Base-by-base conservation (phyloP, 106 monocot genomes). In the Dendrobium nobile region DNA sequence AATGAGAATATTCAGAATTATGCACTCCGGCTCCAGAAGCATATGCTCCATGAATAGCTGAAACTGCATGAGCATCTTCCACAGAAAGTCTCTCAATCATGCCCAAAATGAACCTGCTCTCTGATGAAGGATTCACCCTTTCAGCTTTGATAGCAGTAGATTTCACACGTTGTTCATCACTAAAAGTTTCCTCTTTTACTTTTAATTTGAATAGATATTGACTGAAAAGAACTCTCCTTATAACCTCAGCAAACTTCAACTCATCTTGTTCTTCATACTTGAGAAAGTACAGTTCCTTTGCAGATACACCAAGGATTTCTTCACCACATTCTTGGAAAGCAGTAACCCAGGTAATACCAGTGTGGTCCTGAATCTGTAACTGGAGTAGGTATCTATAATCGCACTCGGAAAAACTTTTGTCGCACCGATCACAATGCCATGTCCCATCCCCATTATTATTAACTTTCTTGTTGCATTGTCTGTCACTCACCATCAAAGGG, bases 371-470 rank as follows among this genome's bases (percentile, higher is more conserved):
- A 19, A 95, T 85, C 84, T 95, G 93, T 43, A 93, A 85, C 54
- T 85, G 77, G 27, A 91, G 86, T 28, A 95, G 75, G 77, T 95
- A 95, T 54, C 93, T 84, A 76, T 95, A 95, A 48, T 93, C 92
- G 82, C 92, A 93, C 40, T 93, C 89, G 11, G 88, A 86, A 47
- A 93, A 86, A 55, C 85, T 86, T 76, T 82, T 86, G 55, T 93
- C 89, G 44, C 95, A 95, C 4, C 87, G 81, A 48, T 95, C 95
- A 85, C 95, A 95, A 26, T 85, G 89, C 95, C 95, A 95, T 13
- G 72, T 85, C 20, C 95, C 95, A 85, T 95, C 95, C 43, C 92
- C 92, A 81, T 93, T 93, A 72, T 95, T 93, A 68, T 81, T 93
- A 37, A 93, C 95, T 80, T 95, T 95, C 65, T 95, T 95, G 67